Evolutionary conservation across 2,329 filamentous ascomycete genomes (phyloP).

Genomic region (Microdochium paspali): DNA sequence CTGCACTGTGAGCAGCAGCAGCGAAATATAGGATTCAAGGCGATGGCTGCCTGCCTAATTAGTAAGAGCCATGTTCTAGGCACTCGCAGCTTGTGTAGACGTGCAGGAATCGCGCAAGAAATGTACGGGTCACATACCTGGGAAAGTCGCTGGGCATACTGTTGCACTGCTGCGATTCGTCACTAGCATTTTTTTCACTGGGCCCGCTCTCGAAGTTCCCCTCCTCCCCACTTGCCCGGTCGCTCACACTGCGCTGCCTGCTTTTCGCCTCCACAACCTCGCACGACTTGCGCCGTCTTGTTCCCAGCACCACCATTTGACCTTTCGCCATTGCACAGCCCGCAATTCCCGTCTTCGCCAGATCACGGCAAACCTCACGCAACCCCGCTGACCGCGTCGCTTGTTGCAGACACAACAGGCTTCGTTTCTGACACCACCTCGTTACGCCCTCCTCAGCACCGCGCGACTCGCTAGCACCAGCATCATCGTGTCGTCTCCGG

Average conservation of each 20-base stretch:
- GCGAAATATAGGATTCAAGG: too few relatives aligned
- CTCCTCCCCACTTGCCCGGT: not conserved
- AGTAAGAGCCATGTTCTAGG: too few relatives aligned
- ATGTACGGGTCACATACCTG: not conserved
- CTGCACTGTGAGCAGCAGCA: too few relatives aligned
- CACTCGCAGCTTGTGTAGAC: too few relatives aligned
- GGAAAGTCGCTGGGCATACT: not conserved
- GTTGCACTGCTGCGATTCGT: not conserved
- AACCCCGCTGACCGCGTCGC: not conserved
- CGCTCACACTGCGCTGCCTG: not conserved
- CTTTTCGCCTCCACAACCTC: not conserved
- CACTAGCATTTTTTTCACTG: not conserved
- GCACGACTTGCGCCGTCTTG: not conserved
- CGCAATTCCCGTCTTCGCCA: not conserved
- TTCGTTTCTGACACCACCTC: not conserved
- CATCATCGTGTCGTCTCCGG: not conserved
- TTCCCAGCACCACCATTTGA: not conserved
- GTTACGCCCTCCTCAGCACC: not conserved
- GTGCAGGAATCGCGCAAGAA: too few relatives aligned
- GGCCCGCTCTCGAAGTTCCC: not conserved
- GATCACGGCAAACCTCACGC: not conserved
- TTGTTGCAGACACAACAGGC: not conserved
- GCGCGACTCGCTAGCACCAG: not conserved
- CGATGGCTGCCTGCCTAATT: too few relatives aligned
- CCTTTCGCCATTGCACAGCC: not conserved